Conservation (phyloP, 176 grass and related monocot species). For the Triticum timopheevii region DNA sequence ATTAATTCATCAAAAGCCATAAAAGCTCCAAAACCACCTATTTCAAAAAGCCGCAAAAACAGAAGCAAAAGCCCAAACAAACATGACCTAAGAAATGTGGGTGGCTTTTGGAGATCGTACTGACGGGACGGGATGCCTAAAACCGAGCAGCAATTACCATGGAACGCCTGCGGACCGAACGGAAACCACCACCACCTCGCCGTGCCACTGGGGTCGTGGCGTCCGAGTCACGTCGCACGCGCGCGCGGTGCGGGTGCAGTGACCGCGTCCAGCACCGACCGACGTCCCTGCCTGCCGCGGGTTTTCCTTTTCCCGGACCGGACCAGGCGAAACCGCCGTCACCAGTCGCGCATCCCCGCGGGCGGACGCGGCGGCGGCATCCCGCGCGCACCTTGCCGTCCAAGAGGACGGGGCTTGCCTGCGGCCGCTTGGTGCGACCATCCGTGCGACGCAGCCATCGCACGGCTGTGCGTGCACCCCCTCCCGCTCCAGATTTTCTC, state of each 20-base stretch:
- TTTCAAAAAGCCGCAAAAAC: too few species aligned
- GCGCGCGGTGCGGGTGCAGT: background rate
- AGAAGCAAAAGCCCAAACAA: too few species aligned
- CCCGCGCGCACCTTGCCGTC: slow-evolving; percentile 23
- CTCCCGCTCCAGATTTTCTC: too few species aligned
- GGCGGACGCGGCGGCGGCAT: background rate
- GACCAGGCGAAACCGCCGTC: slow-evolving; percentile 10
- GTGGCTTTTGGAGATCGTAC: background rate
- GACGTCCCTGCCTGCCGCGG: background rate
- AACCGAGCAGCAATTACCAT: background rate
- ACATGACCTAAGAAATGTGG: background rate
- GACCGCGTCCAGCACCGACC: slow-evolving; percentile 8
- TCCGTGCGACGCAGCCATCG: too few species aligned
- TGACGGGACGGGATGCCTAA: background rate
- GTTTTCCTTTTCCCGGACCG: background rate
- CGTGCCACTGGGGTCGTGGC: background rate
- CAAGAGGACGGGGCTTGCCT: background rate
- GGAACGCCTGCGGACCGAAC: background rate
- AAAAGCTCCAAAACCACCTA: too few species aligned
- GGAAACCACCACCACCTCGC: background rate
- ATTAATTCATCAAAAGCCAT: too few species aligned
- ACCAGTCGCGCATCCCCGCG: slow-evolving; percentile 8
- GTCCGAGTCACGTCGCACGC: slow-evolving; percentile 8
- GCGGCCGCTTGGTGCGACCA: too few species aligned
- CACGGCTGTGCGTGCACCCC: too few species aligned